Evolutionary conservation across 1,139 yeast species (phyloP), one percentile per base, ranked within the genome.

Genomic region (Wickerhamomyces sp.): DNA sequence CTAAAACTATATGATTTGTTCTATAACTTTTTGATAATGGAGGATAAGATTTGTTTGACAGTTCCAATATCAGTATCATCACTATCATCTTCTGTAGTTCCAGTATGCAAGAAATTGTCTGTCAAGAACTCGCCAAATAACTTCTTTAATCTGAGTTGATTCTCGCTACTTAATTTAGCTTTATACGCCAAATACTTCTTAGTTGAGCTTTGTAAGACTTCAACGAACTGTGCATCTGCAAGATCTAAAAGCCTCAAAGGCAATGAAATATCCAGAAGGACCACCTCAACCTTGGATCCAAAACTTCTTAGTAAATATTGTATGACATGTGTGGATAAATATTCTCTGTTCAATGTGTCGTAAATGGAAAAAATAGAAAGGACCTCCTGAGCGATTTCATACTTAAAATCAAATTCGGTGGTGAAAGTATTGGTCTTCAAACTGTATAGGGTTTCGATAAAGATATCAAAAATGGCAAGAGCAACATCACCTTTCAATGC

Each of bases 401-500:
- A 68, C 13, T 68, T 52, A 42, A 65, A 71, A 18, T 61, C 65
- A 23, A 41, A 44, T 30, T 52, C 45, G 14, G 37, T 19, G 7
- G 54, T 48, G 2, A 45, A 37, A 9, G 63, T 54, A 5, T 59
- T 51, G 19, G 49, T 46, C 37, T 57, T 51, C 4, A 63, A 59
- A n/a, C 63, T 62, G 38, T 62, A 48, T 28, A 81, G 53, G 5
- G 77, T 67, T 20, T 75, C 71, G 38, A 83, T 62, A 30, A 84
- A 80, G 29, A 84, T 70, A 56, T 88, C 96, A 53, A 75, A 88
- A 16, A 88, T 75, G 0, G 94, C 76, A 47, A 88, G 67, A 4
- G 93, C 93, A 36, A 89, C 78, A 54, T 88, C 96, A 39, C 97
- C 96, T 50, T 78, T 78, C 47, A 89, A 67, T 0, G 95, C 96